Conservation (phyloP, 1,139 yeast genomes). For the Yamadazyma friedrichii region DNA sequence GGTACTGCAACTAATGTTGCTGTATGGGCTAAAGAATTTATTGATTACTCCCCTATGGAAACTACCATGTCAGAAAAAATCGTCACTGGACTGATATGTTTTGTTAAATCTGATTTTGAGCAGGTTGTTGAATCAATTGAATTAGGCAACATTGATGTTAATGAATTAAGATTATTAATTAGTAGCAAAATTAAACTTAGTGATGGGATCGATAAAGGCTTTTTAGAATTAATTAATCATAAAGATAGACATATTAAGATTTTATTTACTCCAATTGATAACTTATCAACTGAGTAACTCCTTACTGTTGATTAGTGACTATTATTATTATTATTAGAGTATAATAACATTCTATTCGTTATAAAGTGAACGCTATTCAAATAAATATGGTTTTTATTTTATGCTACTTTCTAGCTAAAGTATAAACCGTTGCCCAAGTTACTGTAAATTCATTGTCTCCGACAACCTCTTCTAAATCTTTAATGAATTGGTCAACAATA, state of each 20-base stretch:
- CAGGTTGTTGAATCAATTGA: conserved; percentile 34
- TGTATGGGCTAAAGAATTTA: conserved; percentile 46
- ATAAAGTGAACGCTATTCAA: background rate
- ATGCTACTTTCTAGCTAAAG: conserved; percentile 38
- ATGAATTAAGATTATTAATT: conserved; percentile 27
- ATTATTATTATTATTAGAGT: too few species aligned
- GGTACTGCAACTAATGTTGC: conserved; percentile 68
- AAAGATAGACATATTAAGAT: conserved; percentile 39
- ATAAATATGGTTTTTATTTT: too few species aligned
- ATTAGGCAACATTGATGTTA: conserved; percentile 24
- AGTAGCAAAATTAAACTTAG: conserved; percentile 34
- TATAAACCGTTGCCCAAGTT: conserved; percentile 60
- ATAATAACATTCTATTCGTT: background rate
- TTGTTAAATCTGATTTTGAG: conserved; percentile 35
- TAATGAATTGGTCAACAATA: conserved; percentile 41
- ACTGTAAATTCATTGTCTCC: conserved; percentile 42
- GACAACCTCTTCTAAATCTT: conserved; percentile 43
- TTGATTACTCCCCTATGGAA: conserved; percentile 37
- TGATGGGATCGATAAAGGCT: conserved; percentile 35
- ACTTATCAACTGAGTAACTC: conserved; percentile 3
- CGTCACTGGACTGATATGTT: conserved; percentile 43
- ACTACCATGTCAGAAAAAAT: conserved; percentile 36
- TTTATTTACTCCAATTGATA: conserved; percentile 25
- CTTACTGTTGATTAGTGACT: too few species aligned
- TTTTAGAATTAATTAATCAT: conserved; percentile 31